These are phyloP conservation scores for Verticillium albo-atrum DNA, from an alignment of 2,329 filamentous ascomycete genomes.

Conservation along the genomic window DNA sequence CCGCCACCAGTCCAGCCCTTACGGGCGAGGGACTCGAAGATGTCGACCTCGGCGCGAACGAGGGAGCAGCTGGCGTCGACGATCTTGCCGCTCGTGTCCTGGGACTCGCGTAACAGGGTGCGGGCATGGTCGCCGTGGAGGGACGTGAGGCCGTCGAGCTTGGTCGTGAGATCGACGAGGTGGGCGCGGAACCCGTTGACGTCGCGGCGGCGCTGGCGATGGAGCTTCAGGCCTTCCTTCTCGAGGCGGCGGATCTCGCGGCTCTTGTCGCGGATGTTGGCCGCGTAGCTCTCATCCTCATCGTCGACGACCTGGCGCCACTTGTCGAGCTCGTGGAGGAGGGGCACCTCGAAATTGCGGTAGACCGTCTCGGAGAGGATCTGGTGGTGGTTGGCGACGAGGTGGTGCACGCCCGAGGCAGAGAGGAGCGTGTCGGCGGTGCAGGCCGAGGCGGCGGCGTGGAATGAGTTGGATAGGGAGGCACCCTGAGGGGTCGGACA, in stretches of 20 bases:
- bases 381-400: conserved; percentile 66
- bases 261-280: conserved; percentile 48
- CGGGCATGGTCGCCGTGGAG: conserved; percentile 58
- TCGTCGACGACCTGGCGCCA: conserved; percentile 61
- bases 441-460: conserved; percentile 39
- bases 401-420: conserved; percentile 60
- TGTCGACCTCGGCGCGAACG: conserved; percentile 65
- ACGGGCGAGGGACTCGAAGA: conserved; percentile 61
- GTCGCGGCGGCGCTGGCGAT: conserved; percentile 55
- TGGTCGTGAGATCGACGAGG: conserved; percentile 57
- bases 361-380: conserved; percentile 67
- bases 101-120: conserved; percentile 56
- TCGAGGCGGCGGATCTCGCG: conserved; percentile 60
- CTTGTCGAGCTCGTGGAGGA: conserved; percentile 64
- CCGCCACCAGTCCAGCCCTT: conserved; percentile 67
- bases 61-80: conserved; percentile 62
- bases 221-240: conserved; percentile 59
- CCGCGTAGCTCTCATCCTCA: conserved; percentile 57
- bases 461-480: conserved; percentile 43
- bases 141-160: conserved; percentile 58
- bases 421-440: conserved; percentile 60
- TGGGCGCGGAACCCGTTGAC: conserved; percentile 59
- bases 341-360: conserved; percentile 61
- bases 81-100: conserved; percentile 59
- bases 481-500: conserved; percentile 27